These are phyloP conservation scores for Daldinia eschscholtzii DNA, from an alignment of 2,329 filamentous ascomycete genomes.

Conservation along the genomic window DNA sequence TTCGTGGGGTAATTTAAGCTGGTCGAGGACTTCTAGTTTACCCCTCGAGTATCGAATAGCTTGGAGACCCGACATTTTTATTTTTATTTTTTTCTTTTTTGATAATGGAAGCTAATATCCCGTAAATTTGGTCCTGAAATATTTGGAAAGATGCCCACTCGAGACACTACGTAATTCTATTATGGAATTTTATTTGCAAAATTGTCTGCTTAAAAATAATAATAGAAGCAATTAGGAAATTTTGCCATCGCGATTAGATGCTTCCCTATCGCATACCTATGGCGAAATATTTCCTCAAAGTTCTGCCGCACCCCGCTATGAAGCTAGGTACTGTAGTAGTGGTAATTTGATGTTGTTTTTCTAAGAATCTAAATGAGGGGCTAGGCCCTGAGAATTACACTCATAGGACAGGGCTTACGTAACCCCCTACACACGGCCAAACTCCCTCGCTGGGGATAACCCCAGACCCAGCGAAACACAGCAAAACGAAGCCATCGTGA, in stretches of 20 bases:
- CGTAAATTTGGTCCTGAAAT: background rate
- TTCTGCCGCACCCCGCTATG: conserved; percentile 38
- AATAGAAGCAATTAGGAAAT: background rate
- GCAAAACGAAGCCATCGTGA: too few species aligned
- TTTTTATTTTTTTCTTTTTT: background rate
- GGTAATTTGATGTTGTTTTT: too few species aligned
- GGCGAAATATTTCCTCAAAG: conserved; percentile 29
- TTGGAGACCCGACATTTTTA: conserved; percentile 71
- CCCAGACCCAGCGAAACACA: too few species aligned
- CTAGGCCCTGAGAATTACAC: too few species aligned
- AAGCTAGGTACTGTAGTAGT: too few species aligned
- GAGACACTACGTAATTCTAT: background rate
- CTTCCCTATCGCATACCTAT: background rate
- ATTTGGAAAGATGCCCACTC: background rate
- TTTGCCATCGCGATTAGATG: conserved; percentile 21
- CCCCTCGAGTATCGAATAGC: conserved; percentile 82
- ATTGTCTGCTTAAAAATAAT: background rate
- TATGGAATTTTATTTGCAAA: background rate
- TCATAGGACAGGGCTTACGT: too few species aligned
- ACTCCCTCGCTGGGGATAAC: too few species aligned
- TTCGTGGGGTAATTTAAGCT: conserved; percentile 84
- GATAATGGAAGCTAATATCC: background rate
- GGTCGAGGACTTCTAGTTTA: conserved; percentile 81
- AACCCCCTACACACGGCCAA: too few species aligned
- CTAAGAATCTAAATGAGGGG: too few species aligned